These are phyloP conservation scores for Crotalaria pallida DNA, from an alignment of 306 rosid species.

Conservation along the genomic window DNA sequence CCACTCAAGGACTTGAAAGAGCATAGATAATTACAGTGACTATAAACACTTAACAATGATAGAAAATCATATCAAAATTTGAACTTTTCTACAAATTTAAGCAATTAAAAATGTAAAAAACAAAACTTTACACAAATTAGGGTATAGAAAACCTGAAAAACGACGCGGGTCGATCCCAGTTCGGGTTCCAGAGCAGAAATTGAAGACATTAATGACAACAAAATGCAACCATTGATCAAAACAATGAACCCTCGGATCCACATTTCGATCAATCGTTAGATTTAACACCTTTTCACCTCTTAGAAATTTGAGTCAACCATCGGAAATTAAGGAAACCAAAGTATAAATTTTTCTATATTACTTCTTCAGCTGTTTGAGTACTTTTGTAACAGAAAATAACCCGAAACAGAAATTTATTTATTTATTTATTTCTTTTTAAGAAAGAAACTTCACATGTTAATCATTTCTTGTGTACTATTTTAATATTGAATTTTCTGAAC, in stretches of 20 bases:
- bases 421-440: no score
- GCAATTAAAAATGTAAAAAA: neutral
- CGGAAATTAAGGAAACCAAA: neutral
- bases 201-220: constrained; percentile 17
- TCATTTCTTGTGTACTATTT: no score
- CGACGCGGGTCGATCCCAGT: constrained; percentile 75
- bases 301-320: constrained; percentile 22
- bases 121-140: neutral
- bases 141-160: constrained; percentile 58
- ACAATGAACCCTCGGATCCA: constrained; percentile 21
- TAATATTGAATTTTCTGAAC: no score
- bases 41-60: neutral
- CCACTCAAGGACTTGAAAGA: neutral
- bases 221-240: constrained; percentile 22
- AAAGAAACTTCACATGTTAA: no score
- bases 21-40: neutral
- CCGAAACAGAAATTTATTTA: no score
- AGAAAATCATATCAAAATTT: neutral
- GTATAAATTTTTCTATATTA: neutral
- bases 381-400: neutral
- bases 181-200: constrained; percentile 35
- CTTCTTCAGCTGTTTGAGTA: neutral
- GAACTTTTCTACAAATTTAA: constrained; percentile 5
- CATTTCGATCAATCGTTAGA: constrained; percentile 32
- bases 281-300: constrained; percentile 6